phyloP scores from a whole-genome alignment of 176 grass and related monocot genomes.

The Miscanthus lutarioriparius region DNA sequence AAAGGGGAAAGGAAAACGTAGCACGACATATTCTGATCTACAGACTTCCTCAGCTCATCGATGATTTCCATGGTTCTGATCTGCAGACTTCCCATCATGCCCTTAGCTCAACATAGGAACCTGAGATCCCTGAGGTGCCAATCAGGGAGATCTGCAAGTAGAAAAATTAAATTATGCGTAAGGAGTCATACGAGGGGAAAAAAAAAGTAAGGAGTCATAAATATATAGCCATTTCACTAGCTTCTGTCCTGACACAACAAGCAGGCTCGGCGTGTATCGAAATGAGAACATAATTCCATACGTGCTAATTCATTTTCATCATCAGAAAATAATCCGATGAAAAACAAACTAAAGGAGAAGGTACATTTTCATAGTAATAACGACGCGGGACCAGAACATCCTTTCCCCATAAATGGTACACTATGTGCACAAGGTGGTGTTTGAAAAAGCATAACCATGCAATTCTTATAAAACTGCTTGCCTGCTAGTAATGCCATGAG shows the following conservation, averaged over 20 bases:
- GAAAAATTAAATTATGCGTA: background rate
- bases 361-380: background rate
- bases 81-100: slow-evolving; percentile 44
- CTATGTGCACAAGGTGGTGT: background rate
- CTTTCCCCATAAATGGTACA: background rate
- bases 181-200: background rate
- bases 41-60: slow-evolving; percentile 11
- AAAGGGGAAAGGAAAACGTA: slow-evolving; percentile 1
- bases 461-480: slow-evolving; percentile 1
- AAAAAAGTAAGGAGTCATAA: background rate
- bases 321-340: background rate
- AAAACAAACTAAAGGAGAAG: background rate
- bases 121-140: slow-evolving; percentile 93
- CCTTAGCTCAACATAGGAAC: slow-evolving; percentile 90
- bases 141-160: slow-evolving; percentile 75
- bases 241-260: background rate
- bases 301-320: background rate
- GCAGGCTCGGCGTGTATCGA: background rate
- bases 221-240: background rate
- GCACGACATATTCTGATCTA: slow-evolving; percentile 13
- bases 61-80: slow-evolving; percentile 7
- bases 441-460: background rate
- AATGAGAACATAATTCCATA: background rate
- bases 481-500: background rate
- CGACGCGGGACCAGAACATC: background rate